Base-by-base conservation (phyloP, 2,329 filamentous ascomycete species). In the Alternaria ethzedia region DNA sequence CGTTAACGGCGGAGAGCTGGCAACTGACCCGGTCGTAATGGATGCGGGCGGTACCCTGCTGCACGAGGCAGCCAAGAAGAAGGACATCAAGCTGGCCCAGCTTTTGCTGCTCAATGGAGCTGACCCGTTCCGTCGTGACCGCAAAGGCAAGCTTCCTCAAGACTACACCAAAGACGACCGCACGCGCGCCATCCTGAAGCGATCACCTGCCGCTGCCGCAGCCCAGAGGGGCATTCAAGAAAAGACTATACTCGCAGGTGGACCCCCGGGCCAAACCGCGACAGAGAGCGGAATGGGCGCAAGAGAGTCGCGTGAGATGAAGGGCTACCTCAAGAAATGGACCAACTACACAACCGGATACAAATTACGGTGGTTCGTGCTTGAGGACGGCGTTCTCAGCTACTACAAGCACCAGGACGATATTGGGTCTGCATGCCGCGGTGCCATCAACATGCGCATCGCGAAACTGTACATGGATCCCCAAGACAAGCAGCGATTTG, bases 371-470 rank as follows among this genome's bases (percentile, higher is more conserved):
- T 99, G 95, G 94, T 99, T 99, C 77, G 96, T 98, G 13, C 87
- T 99, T 9, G 96, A 99, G 78, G 96, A 99, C 77, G 96, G 96
- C 12, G 95, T 99, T 12, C 82, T 99, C 70, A 98, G 96, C 81
- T 99, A 99, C 83, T 99, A 98, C 84, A 99, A 99, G 82, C 93
- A 98, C 79, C 96, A 99, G 82, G 96, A 99, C 77, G 96, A 99
- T 78, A 93, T 94, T 30, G 96, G 94, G 23, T 97, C 94, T 56
- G 96, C 96, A 59, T 99, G 96, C 79, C 93, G 96, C 66, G 96
- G 96, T 63, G 96, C 96, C 56, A 99, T 99, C 82, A 98, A 98
- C 79, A 99, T 99, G 94, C 91, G 91, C 65, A 99, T 99, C 70
- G 96, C 96, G 23, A 91, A 90, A 75, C 86, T 99, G 28, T 91